Evolutionary conservation across 2,329 filamentous ascomycete genomes (phyloP).

Genomic region (Hypoxylon sp.): DNA sequence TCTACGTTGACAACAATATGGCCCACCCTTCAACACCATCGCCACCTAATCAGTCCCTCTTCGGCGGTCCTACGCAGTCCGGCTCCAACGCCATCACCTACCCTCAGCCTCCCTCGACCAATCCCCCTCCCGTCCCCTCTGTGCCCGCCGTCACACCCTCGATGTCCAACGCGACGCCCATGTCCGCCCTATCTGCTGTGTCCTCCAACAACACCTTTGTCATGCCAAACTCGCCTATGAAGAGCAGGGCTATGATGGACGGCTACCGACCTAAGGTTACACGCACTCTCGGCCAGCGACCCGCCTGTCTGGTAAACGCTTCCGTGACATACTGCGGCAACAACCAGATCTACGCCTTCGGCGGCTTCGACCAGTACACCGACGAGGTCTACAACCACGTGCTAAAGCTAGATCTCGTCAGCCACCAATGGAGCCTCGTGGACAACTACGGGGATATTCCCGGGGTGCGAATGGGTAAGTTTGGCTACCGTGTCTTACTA

Average conservation of each 20-base stretch:
- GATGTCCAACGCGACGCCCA: constrained; percentile 53
- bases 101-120: constrained; percentile 14
- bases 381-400: constrained; percentile 99
- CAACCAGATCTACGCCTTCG: constrained; percentile 97
- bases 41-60: constrained; percentile 40
- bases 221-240: constrained; percentile 85
- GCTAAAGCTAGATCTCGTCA: constrained; percentile 83
- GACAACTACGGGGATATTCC: constrained; percentile 99
- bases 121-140: constrained; percentile 39
- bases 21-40: constrained; percentile 41
- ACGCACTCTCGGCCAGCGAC: constrained; percentile 79
- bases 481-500: constrained; percentile 7
- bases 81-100: neutral
- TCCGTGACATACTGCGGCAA: constrained; percentile 99
- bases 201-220: constrained; percentile 83
- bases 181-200: constrained; percentile 57
- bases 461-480: constrained; percentile 90
- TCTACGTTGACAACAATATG: constrained; percentile 30
- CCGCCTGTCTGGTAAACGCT: constrained; percentile 95
- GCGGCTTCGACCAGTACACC: constrained; percentile 97
- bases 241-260: constrained; percentile 70
- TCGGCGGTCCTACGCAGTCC: constrained; percentile 41
- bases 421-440: constrained; percentile 91
- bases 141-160: constrained; percentile 43
- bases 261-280: constrained; percentile 86